Evolutionary conservation across 2,329 filamentous ascomycete species (phyloP).

Genomic region (Cladobotryum mycophilum): DNA sequence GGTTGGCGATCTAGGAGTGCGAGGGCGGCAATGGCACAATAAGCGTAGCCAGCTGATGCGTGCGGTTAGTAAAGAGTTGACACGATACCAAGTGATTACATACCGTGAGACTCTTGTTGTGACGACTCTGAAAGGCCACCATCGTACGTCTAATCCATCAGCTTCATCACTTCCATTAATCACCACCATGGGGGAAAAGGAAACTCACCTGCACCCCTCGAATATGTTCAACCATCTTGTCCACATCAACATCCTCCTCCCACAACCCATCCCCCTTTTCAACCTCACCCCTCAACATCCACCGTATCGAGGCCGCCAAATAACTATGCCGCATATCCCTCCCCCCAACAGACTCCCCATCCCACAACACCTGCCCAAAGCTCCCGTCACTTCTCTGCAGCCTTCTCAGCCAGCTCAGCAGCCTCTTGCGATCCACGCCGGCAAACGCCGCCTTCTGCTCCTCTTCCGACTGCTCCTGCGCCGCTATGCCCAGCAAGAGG

Average conservation of each 20-base stretch:
- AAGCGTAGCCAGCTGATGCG: conserved; percentile 74
- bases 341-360: conserved; percentile 61
- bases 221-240: conserved; percentile 64
- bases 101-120: conserved; percentile 78
- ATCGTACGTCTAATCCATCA: conserved; percentile 62
- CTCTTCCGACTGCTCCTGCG: conserved; percentile 34
- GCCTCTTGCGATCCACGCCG: conserved; percentile 60
- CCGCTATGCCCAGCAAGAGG: conserved; percentile 55
- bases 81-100: conserved; percentile 15
- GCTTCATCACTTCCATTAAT: background rate
- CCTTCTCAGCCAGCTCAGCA: conserved; percentile 65
- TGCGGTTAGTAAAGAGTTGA: background rate
- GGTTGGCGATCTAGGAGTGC: conserved; percentile 58
- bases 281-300: conserved; percentile 66
- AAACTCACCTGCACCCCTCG: conserved; percentile 47
- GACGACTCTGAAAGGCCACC: conserved; percentile 75
- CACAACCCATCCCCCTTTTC: conserved; percentile 43
- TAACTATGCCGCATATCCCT: conserved; percentile 85
- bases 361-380: conserved; percentile 75
- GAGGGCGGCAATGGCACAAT: conserved; percentile 76
- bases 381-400: conserved; percentile 82
- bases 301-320: conserved; percentile 72
- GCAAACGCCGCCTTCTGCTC: conserved; percentile 43
- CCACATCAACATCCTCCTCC: conserved; percentile 68
- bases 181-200: background rate